Evolutionary conservation across 83 land plant genomes (phyloP), one percentile per base, ranked within the genome.

Genomic region (Diphasiastrum complanatum): DNA sequence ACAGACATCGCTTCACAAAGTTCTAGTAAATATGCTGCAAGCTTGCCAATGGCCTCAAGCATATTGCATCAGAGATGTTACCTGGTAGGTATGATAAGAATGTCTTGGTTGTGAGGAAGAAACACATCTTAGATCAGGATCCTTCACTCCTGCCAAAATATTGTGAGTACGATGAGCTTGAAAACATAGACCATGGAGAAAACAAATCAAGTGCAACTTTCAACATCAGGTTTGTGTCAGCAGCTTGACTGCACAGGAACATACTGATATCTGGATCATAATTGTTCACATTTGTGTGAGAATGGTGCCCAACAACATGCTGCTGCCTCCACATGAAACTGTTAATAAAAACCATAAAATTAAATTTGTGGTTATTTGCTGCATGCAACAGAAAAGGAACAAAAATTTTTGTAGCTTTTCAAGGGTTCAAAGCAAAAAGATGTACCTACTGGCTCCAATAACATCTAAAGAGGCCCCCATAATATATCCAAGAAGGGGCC

Each of bases 251-350:
- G 12, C 12, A 50, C 10, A 40, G 33, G 19, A 22, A 60, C 81
- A 32, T 63, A 78, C 81, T 63, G 48, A 78, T 78, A 66, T 78
- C 81, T 34, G 81, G 81, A 33, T 78, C 81, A 45, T 69, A 75
- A 31, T 77, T 50, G 65, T 78, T 64, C 32, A 78, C 79, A 61
- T 78, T 78, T 33, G 81, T 78, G 47, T 59, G 75, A 26, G 75
- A 61, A 57, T 78, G 81, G 65, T 78, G 81, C 33, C 81, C 81
- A 58, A 75, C 79, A 38, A 78, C 81, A 69, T 78, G 81, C 50
- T 78, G 81, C 47, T 78, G 74, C 43, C 74, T 74, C 81, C 81
- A 78, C 81, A 78, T 78, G 49, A 78, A 78, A 61, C 81, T 78
- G 74, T 38, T 23, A n/a, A 2, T 12, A 36, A 33, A 34, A 34